Evolutionary conservation across 1,139 yeast species (phyloP).

Genomic region (Pichia norvegensis): DNA sequence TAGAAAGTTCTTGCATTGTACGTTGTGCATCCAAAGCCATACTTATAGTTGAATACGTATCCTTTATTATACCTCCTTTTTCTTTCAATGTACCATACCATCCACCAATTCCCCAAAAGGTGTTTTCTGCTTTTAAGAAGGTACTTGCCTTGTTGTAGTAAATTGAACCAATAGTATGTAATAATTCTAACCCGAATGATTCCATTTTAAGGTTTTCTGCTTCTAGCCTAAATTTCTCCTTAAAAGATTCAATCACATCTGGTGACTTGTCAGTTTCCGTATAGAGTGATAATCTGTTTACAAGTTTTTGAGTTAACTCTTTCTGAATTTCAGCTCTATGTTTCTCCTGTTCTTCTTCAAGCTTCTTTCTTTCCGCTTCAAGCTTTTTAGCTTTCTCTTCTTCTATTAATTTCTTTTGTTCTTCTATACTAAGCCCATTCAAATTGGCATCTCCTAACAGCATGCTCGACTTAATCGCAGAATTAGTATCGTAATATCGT

Average conservation of each 20-base stretch:
- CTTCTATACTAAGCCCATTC: conserved; percentile 24
- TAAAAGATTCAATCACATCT: conserved; percentile 63
- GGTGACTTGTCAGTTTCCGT: conserved; percentile 76
- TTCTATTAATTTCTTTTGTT: conserved; percentile 27
- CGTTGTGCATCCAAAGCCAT: conserved; percentile 88
- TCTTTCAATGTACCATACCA: conserved; percentile 80
- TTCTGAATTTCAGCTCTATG: conserved; percentile 69
- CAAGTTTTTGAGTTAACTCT: conserved; percentile 54
- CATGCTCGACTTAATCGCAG: conserved; percentile 1
- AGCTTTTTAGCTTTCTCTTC: conserved; percentile 41
- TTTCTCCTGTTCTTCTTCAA: conserved; percentile 67
- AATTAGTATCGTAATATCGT: conserved; percentile 8
- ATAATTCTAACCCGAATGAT: conserved; percentile 69
- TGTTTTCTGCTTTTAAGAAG: conserved; percentile 37
- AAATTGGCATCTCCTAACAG: conserved; percentile 22
- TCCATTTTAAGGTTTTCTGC: conserved; percentile 78
- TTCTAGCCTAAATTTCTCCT: conserved; percentile 65
- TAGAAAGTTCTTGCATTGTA: conserved; percentile 77
- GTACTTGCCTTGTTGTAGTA: conserved; percentile 56
- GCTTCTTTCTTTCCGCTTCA: conserved; percentile 61
- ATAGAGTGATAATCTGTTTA: conserved; percentile 61
- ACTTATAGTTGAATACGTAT: conserved; percentile 79
- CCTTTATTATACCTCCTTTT: conserved; percentile 82
- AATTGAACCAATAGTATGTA: conserved; percentile 67
- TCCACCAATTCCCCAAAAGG: conserved; percentile 76